These are phyloP conservation scores for Kwoniella heveanensis DNA, from an alignment of 768 basidiomycete genomes.

Conservation along the genomic window DNA sequence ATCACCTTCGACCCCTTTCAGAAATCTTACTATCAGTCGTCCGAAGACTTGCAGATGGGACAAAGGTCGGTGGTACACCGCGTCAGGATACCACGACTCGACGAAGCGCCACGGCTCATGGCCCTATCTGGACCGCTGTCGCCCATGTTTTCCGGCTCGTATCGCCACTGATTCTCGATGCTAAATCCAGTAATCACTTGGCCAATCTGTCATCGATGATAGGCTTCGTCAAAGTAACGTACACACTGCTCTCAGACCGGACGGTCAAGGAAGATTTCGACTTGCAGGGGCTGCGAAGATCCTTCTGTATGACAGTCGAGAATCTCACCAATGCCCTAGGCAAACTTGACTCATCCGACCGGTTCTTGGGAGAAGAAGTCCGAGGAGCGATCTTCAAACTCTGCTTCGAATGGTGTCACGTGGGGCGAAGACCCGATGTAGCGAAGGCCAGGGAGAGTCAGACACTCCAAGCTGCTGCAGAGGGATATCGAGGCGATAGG, in stretches of 20 bases:
- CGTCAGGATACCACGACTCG: constrained; percentile 63
- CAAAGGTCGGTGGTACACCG: constrained; percentile 57
- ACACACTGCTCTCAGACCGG: constrained; percentile 70
- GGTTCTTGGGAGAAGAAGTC: constrained; percentile 73
- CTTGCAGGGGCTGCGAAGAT: constrained; percentile 78
- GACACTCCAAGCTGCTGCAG: constrained; percentile 70
- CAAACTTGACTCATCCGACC: constrained; percentile 69
- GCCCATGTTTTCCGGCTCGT: constrained; percentile 87
- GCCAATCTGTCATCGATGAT: constrained; percentile 76
- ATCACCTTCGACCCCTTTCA: constrained; percentile 74
- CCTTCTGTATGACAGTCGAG: constrained; percentile 87
- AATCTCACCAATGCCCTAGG: constrained; percentile 74
- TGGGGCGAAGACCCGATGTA: constrained; percentile 73
- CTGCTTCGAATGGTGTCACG: constrained; percentile 92
- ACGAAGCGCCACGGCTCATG: constrained; percentile 69
- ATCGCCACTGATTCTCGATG: constrained; percentile 71
- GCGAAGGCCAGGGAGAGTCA: constrained; percentile 68
- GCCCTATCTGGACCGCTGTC: constrained; percentile 72
- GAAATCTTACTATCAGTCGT: constrained; percentile 81
- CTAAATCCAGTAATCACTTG: constrained; percentile 69
- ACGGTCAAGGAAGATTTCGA: constrained; percentile 75
- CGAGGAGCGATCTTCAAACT: constrained; percentile 77
- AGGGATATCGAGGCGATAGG: constrained; percentile 63
- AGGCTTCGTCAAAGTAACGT: constrained; percentile 82
- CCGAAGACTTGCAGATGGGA: constrained; percentile 81